Conservation (phyloP, 495 filamentous ascomycete genomes). For the Cercophora scortea region DNA sequence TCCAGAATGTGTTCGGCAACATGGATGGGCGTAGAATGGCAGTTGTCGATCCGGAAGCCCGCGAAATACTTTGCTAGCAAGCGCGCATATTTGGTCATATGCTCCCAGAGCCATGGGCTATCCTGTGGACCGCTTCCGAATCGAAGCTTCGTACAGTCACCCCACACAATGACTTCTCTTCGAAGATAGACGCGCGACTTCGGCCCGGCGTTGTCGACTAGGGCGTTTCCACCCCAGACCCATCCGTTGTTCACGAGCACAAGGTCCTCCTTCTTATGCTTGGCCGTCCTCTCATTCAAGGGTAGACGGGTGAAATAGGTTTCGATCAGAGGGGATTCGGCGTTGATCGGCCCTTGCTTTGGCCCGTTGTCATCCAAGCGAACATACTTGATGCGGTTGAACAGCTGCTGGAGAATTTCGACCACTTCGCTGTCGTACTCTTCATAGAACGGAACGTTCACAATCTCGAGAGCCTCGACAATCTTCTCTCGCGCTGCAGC, state of each 20-base stretch:
- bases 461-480: constrained; percentile 62
- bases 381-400: constrained; percentile 88
- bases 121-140: constrained; percentile 78
- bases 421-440: constrained; percentile 83
- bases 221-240: constrained; percentile 94
- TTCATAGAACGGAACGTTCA: constrained; percentile 80
- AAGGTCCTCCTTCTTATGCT: constrained; percentile 67
- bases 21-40: constrained; percentile 89
- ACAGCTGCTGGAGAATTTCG: constrained; percentile 81
- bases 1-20: constrained; percentile 94
- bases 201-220: constrained; percentile 88
- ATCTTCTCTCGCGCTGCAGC: constrained; percentile 43
- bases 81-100: constrained; percentile 86
- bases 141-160: constrained; percentile 94
- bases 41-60: constrained; percentile 97
- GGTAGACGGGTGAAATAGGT: constrained; percentile 92
- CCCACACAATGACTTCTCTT: constrained; percentile 95
- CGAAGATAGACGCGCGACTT: constrained; percentile 83
- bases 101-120: constrained; percentile 90
- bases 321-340: constrained; percentile 78
- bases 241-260: constrained; percentile 95
- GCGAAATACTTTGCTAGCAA: constrained; percentile 93
- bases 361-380: constrained; percentile 88
- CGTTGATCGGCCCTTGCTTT: constrained; percentile 70
- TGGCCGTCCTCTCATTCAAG: constrained; percentile 65